Base-by-base conservation (phyloP, 176 grass and related monocot species). In the Oryza coarctata region DNA sequence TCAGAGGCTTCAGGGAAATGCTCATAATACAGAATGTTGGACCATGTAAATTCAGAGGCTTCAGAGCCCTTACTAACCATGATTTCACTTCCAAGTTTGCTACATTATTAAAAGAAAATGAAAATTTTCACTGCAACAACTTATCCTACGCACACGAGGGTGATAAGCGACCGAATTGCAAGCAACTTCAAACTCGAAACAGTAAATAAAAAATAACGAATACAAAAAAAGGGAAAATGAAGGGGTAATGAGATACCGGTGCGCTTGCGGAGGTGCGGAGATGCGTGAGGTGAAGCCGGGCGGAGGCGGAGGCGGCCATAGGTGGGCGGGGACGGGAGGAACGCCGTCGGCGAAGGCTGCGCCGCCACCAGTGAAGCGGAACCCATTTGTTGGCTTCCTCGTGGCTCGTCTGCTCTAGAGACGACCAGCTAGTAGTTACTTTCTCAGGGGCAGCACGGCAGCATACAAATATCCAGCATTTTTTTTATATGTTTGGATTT, bases 321-420 rank as follows among this genome's bases (percentile, higher is more conserved):
- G 68, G 50, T 10, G 39, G 30, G 52, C 74, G 63, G 55, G 29
- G 25, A 68, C 77, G 76, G 30, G 69, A 39, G 52, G 82, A 66
- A 60, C 50, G 36, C 80, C 40, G 85, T 31, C 47, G 79, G 79
- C 12, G 90, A 78, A 63, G 90, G 60, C 44, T 25, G 70, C 45
- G 76, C 81, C 23, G 81, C 64, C 50, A 82, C 64, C 50, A 82
- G 70, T 3, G 77, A 74, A 45, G 33, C 66, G 36, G 68, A 69
- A 30, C 67, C 77, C 91, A 93, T 90, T 34, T 30, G 29, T 80
- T 52, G 6, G 10, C 31, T 23, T 34, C 47, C 25, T 47, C 70
- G 31, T 31, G 12, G 13, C 44, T 47, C 44, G 44, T 15, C 14
- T 4, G 31, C 32, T 27, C 57, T 77, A 27, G 61, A 41, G 43